Base-by-base conservation (phyloP, 257 asterid genomes). In the Capsicum rhomboideum region DNA sequence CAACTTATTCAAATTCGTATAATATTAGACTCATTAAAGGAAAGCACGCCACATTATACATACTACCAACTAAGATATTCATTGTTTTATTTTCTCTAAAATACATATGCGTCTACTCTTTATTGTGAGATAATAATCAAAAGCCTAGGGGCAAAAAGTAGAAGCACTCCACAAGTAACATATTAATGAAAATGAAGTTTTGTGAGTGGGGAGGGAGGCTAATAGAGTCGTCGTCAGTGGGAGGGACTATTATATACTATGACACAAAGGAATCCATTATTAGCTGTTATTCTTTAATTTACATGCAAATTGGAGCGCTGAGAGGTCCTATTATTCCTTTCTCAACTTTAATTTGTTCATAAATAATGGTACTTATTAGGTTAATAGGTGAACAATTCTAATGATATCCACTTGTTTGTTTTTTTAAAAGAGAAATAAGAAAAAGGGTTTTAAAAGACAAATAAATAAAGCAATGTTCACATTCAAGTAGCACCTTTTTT, bases 261-360 rank as follows among this genome's bases (percentile, higher is more conserved):
- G 94, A 92, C 93, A 92, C 93, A 89, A 81, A 86, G 91, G 89
- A 85, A 87, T 82, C 92, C 93, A 91, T 90, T 46, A 74, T 46
- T 87, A 83, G 64, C n/a, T 29, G n/a, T 58, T 56, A 50, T 83
- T 71, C 20, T 81, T 46, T 66, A 46, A 85, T 6, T 40, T 1
- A 46, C 85, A 67, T 63, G 84, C 17, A 78, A 88, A 85, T 86
- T 86, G 94, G 92, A 88, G 93, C 93, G 90, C 93, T 87, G 79
- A 82, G 82, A 58, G 37, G 61, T 49, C 26, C 21, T 13, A 53
- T 49, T 26, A 74, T 74, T 49, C 61, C 44, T 49, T 46, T 23
- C 13, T 61, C 13, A 26, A 14, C 26, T 75, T 75, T 69, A 34
- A 69, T 69, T 69, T 75, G 21, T 49, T 75, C 59, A 75, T 74